Conservation (phyloP, 1,139 yeast genomes). For the Zygosaccharomyces pseudobailii region DNA sequence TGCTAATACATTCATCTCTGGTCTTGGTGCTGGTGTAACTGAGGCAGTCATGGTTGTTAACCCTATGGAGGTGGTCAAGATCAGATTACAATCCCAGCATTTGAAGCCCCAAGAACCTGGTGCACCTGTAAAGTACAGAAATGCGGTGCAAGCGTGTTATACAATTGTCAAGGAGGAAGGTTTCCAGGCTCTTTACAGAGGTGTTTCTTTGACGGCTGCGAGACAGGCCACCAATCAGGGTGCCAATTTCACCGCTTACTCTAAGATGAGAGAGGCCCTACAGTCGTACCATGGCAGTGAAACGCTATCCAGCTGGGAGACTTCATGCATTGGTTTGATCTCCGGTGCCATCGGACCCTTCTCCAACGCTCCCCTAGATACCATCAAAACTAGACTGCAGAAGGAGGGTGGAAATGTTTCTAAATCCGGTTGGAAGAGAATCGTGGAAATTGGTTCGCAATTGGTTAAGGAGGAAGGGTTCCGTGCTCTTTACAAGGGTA, state of each 20-base stretch:
- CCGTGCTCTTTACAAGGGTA: constrained; percentile 88
- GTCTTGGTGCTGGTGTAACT: constrained; percentile 96
- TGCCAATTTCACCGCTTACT: constrained; percentile 94
- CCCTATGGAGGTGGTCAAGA: constrained; percentile 96
- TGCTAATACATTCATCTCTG: constrained; percentile 74
- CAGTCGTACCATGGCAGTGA: constrained; percentile 62
- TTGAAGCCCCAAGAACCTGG: constrained; percentile 83
- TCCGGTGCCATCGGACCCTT: constrained; percentile 98
- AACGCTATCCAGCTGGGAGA: constrained; percentile 84
- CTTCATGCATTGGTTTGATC: constrained; percentile 82
- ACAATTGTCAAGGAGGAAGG: constrained; percentile 90
- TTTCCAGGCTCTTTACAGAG: constrained; percentile 80
- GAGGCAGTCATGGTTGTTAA: constrained; percentile 93
- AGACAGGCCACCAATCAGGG: constrained; percentile 99
- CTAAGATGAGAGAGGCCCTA: constrained; percentile 70
- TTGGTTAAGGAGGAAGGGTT: constrained; percentile 86
- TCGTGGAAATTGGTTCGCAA: constrained; percentile 73
- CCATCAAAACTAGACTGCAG: constrained; percentile 95
- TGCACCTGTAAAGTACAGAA: constrained; percentile 72
- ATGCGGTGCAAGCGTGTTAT: constrained; percentile 88
- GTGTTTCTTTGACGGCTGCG: constrained; percentile 93
- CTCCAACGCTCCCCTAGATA: constrained; percentile 95
- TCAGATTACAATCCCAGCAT: constrained; percentile 93
- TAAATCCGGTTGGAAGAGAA: constrained; percentile 60
- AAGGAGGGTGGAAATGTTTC: constrained; percentile 72